Percentiles rank a stretch among this genome's conserved stretches.
Evolutionary conservation across 129 eudicot species (phyloP).

Genomic region (Gnaphalium uliginosum): DNA sequence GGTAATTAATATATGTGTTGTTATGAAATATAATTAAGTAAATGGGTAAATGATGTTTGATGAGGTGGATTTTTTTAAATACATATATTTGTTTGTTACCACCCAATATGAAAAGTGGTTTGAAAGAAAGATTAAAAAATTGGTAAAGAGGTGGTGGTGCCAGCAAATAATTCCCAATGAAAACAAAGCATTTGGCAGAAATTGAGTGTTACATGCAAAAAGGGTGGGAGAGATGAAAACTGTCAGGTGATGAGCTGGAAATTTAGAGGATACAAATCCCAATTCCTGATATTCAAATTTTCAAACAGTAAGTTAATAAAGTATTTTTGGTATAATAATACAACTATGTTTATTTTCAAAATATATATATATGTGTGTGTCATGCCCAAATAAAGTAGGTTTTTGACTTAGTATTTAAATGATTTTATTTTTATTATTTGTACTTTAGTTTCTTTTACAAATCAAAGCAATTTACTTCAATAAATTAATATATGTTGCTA

Average conservation of each 20-base stretch:
- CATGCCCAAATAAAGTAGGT: no score
- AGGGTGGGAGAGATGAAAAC: background rate
- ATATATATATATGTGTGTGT: no score
- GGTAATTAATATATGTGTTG: background rate
- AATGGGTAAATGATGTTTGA: background rate
- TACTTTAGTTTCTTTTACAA: no score
- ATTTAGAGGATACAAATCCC: constrained; percentile 4
- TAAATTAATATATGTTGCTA: no score
- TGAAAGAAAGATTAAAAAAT: background rate
- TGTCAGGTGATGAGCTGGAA: constrained; percentile 19
- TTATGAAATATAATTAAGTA: background rate
- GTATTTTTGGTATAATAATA: background rate
- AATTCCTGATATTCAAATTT: constrained; percentile 4
- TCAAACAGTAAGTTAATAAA: background rate
- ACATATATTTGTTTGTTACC: background rate
- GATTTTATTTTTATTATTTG: no score
- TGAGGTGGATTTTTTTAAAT: background rate
- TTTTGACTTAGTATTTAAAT: no score
- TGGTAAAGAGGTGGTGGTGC: background rate
- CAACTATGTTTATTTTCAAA: background rate
- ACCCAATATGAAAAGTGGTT: background rate
- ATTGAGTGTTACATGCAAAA: constrained; percentile 15
- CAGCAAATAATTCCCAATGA: constrained; percentile 3
- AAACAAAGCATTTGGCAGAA: background rate
- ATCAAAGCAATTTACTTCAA: no score